Base-by-base conservation (phyloP, 164 flowering plant species). In the Nymphaea colorata region DNA sequence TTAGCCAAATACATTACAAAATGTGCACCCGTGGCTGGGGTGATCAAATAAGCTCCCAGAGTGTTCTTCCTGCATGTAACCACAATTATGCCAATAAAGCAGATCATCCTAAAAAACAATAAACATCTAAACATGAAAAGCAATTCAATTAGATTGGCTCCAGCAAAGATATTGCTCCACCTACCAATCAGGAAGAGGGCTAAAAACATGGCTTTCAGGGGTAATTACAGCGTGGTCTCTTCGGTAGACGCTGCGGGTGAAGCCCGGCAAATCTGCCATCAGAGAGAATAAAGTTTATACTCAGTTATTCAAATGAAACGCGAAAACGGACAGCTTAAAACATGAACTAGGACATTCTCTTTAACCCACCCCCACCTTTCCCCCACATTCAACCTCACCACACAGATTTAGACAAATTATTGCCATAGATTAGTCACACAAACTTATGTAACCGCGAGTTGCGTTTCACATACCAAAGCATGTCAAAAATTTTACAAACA, bases 131-230 rank as follows among this genome's bases (percentile, higher is more conserved):
- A 15, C 17, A 61, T 4, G 6, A 25, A 6, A 61, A 61, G n/a
- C 17, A 6, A 61, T 16, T 5, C 63, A 5, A 61, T 16, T 15
- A 15, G 15, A 5, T 16, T 6, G 41, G 5, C 0, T 5, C 17
- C 63, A 61, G 36, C 36, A 25, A 25, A 61, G n/a, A 5, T 5
- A 61, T 15, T 16, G n/a, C 17, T 5, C 17, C 63, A 71, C 43
- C 25, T 83, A 94, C 99, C 99, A 94, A 57, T 86, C 89, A 59
- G 94, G 99, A 62, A 94, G 77, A 66, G 92, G 96, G 70, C 96
- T 83, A 73, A 83, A 94, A 11, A 94, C 99, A 72, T 91, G 97
- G 70, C 99, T 94, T 79, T 94, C 99, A 0, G 96, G 99, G 16
- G 98, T 85, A 59, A 91, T 87, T 65, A 94, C 59, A 71, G 97